Conservation (phyloP, 2,329 filamentous ascomycete species). For the Paecilomyces fulvus region DNA sequence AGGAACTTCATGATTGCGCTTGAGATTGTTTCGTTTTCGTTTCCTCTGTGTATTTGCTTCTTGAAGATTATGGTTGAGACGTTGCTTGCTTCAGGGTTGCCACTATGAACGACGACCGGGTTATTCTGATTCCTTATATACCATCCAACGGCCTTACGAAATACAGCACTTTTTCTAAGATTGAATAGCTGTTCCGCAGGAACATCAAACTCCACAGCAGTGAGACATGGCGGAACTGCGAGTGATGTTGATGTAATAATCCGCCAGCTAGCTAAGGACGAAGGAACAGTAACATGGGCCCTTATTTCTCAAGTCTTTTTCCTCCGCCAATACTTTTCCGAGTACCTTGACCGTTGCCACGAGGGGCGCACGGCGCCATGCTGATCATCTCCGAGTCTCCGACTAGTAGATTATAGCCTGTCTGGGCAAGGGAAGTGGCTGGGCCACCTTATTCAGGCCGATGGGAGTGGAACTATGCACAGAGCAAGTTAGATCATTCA, state of each 20-base stretch:
- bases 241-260: background rate
- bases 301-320: background rate
- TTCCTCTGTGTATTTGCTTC: background rate
- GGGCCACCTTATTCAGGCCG: background rate
- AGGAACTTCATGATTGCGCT: background rate
- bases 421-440: background rate
- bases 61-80: background rate
- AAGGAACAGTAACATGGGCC: background rate
- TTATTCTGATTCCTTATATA: background rate
- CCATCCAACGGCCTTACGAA: background rate
- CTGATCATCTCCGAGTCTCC: background rate
- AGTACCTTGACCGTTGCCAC: background rate
- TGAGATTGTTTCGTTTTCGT: background rate
- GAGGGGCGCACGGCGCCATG: background rate
- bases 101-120: background rate
- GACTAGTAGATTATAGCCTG: background rate
- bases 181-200: background rate
- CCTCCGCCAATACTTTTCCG: background rate
- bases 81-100: background rate
- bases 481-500: background rate
- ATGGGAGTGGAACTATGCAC: background rate
- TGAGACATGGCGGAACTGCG: background rate
- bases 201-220: background rate
- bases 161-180: background rate
- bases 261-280: background rate